Percentiles rank a stretch among this genome's conserved stretches.
These are phyloP conservation scores for Madurella mycetomatis DNA, from an alignment of 2,329 filamentous ascomycete genomes.

Conservation along the genomic window DNA sequence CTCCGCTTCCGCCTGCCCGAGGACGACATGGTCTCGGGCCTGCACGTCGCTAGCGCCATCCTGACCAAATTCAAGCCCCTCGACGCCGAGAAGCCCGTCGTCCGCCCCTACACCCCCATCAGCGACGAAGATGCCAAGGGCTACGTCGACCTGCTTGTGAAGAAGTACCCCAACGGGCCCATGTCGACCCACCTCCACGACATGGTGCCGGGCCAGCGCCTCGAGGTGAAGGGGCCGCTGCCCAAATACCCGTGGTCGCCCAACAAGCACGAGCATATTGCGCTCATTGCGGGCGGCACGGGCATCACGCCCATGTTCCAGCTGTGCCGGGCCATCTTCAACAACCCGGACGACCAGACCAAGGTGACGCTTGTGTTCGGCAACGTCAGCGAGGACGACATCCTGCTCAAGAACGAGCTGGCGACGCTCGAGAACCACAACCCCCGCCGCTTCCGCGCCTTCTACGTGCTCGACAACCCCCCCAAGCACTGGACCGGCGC, in stretches of 20 bases:
- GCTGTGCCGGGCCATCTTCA: conserved; percentile 85
- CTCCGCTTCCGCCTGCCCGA: conserved; percentile 85
- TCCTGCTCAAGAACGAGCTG: conserved; percentile 82
- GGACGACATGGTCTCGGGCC: conserved; percentile 75
- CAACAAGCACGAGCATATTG: conserved; percentile 92
- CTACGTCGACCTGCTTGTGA: conserved; percentile 83
- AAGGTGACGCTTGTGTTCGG: conserved; percentile 95
- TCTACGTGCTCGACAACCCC: conserved; percentile 86
- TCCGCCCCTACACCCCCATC: conserved; percentile 89
- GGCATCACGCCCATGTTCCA: conserved; percentile 99
- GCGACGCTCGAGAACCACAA: conserved; percentile 88
- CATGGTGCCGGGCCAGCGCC: conserved; percentile 73
- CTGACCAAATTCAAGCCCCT: conserved; percentile 87
- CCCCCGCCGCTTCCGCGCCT: conserved; percentile 90
- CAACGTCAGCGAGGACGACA: conserved; percentile 85
- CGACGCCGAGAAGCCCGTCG: conserved; percentile 77
- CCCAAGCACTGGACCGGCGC: conserved; percentile 71
- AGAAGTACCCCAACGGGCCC: conserved; percentile 82
- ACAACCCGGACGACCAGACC: conserved; percentile 93
- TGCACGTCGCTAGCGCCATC: conserved; percentile 78
- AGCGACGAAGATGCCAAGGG: conserved; percentile 80
- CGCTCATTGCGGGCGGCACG: conserved; percentile 86
- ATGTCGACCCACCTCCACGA: conserved; percentile 89
- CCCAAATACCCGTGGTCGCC: conserved; percentile 85
- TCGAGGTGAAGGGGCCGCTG: conserved; percentile 92